Conservation (phyloP, 257 asterid species). For the Cordia subcordata region DNA sequence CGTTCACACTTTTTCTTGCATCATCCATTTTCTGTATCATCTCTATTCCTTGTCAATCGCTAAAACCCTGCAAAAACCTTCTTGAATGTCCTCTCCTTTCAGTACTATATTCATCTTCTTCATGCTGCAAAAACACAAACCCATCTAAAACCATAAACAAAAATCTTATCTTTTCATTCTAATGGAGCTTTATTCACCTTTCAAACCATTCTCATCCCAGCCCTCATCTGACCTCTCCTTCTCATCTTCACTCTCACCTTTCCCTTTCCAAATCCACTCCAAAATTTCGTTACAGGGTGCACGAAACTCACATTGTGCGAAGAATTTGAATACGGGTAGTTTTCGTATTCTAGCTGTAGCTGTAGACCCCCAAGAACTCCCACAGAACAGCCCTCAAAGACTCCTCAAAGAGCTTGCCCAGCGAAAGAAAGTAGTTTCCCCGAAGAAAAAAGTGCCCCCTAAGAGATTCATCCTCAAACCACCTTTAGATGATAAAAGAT, state of each 20-base stretch:
- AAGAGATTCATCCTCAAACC: conserved; percentile 80
- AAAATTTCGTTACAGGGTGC: conserved; percentile 26
- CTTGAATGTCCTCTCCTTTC: too few relatives aligned
- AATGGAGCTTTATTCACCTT: conserved; percentile 72
- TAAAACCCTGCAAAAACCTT: conserved; percentile 53
- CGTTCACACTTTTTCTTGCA: conserved; percentile 20
- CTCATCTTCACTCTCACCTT: conserved; percentile 60
- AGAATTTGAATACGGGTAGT: too few relatives aligned
- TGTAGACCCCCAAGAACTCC: conserved; percentile 74
- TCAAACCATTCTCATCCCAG: conserved; percentile 39
- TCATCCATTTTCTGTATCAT: conserved; percentile 24
- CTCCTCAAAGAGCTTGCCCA: conserved; percentile 82
- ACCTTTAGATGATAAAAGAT: conserved; percentile 66
- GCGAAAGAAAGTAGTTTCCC: conserved; percentile 68
- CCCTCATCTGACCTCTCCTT: conserved; percentile 53
- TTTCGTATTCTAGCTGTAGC: conserved; percentile 52
- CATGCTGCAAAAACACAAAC: conserved; percentile 10
- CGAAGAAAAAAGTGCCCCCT: conserved; percentile 67
- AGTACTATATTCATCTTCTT: too few relatives aligned
- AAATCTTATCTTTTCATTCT: not conserved
- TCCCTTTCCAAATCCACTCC: conserved; percentile 54
- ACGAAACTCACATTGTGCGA: too few relatives aligned
- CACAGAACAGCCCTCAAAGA: conserved; percentile 87
- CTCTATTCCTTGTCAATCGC: conserved; percentile 4
- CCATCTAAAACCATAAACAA: not conserved